Base-by-base conservation (phyloP, 2,329 filamentous ascomycete genomes). In the Aspergillus phoenicis region DNA sequence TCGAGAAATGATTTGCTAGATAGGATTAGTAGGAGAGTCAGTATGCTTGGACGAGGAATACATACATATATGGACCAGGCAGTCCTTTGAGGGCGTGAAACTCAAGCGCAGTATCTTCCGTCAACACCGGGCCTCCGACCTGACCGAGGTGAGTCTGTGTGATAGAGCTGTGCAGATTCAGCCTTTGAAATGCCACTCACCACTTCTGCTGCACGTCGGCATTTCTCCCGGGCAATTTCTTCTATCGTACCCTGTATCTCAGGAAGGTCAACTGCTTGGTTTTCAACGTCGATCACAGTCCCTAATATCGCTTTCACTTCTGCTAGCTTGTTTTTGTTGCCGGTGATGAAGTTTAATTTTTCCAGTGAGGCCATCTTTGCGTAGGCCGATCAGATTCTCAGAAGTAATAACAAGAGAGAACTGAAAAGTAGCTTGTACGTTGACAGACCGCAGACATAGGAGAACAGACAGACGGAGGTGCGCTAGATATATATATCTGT, bases 91-190 rank as follows among this genome's bases (percentile, higher is more conserved):
- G 85, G 20, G 94, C 93, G 73, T 91, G 89, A 75, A 97, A 99
- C 81, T 93, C 96, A 52, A 99, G 83, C 68, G 93, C 93, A 15
- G 95, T 99, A 77, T 99, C 95, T 79, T 99, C 95, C 10, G 97
- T 94, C 41, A 99, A 83, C 8, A 97, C 95, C 3, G 96, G 93
- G 0, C 93, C 93, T 70, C 89, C 82, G 52, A 95, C 79, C 92
- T 96, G 57, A 20, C 33, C 53, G 8, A 22, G 15, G 49, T 38
- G 38, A 57, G 45, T 63, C 43, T 62, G 57, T 47, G 43, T 39
- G 26, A 6, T 20, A 20, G 26, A 48, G 15, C 15, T 15, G 20
- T 26, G 4, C n/a, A 7, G 11, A 28, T 28, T 48, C n/a, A 36
- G 41, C 33, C 11, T 13, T 11, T 36, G 10, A 5, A 10, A 15